A percentile compares a stretch with the other conserved stretches of the same genome.
Conservation (phyloP, 441 rosid species). For the Erodium moschatum region DNA sequence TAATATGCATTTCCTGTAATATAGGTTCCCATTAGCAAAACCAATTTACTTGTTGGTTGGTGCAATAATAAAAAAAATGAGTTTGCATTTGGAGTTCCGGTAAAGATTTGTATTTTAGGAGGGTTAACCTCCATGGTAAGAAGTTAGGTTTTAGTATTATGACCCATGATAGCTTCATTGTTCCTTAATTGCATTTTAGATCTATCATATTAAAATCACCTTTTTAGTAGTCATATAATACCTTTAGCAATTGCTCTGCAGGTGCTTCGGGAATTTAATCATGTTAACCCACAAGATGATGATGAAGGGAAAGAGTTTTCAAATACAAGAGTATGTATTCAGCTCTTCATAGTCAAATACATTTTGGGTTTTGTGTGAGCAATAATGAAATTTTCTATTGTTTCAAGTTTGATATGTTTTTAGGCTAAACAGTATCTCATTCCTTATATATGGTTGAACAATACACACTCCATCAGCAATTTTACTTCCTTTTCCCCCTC, state of each 20-base stretch:
- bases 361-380: not conserved
- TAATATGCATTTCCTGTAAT: not conserved
- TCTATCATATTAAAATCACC: not conserved
- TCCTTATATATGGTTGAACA: not conserved
- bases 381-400: not conserved
- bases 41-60: not conserved
- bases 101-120: too few relatives aligned
- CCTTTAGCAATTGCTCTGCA: conserved; percentile 22
- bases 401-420: not conserved
- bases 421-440: not conserved
- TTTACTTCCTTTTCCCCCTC: conserved; percentile 6
- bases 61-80: not conserved
- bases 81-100: too few relatives aligned
- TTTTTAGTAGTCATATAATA: conserved; percentile 2
- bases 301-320: conserved; percentile 84
- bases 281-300: conserved; percentile 92
- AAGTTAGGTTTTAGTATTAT: too few relatives aligned
- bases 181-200: not conserved
- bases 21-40: not conserved
- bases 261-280: conserved; percentile 98
- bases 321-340: conserved; percentile 48
- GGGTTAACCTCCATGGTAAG: too few relatives aligned
- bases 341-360: not conserved
- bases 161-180: not conserved
- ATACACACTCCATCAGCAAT: not conserved